Evolutionary conservation across 306 rosid species (phyloP).

Genomic region (Quercus wislizeni): DNA sequence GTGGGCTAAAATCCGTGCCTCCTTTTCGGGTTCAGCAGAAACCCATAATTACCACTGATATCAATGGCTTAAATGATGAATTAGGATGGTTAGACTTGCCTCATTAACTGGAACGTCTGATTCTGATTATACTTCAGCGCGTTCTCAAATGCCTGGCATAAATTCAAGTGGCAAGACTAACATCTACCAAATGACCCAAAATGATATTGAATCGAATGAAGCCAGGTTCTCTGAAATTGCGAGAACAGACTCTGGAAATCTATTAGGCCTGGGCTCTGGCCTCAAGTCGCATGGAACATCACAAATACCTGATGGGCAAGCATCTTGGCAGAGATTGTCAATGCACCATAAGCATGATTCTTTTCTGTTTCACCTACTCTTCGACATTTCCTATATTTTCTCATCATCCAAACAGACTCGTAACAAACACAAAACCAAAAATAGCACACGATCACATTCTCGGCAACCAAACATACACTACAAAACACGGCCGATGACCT

Average conservation of each 20-base stretch:
- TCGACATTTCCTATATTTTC: too few relatives aligned
- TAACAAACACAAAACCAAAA: too few relatives aligned
- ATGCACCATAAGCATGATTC: constrained; percentile 42
- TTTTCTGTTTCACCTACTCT: constrained; percentile 30
- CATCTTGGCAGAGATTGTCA: constrained; percentile 46
- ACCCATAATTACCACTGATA: constrained; percentile 24
- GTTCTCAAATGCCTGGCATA: constrained; percentile 34
- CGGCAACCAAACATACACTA: too few relatives aligned
- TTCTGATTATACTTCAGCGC: constrained; percentile 23
- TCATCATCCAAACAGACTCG: too few relatives aligned
- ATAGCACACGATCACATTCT: too few relatives aligned
- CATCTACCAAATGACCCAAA: constrained; percentile 21
- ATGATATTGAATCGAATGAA: constrained; percentile 25
- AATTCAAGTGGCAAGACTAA: constrained; percentile 21
- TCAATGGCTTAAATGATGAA: constrained; percentile 28
- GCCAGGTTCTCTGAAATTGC: constrained; percentile 30
- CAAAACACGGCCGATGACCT: too few relatives aligned
- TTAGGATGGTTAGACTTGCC: constrained; percentile 56
- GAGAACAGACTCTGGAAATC: constrained; percentile 34
- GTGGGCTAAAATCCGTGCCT: constrained; percentile 28
- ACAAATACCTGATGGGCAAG: constrained; percentile 39
- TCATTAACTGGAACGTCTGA: constrained; percentile 41
- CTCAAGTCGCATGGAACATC: constrained; percentile 29
- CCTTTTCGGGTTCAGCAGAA: constrained; percentile 40
- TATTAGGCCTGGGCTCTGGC: constrained; percentile 29